Base-by-base conservation (phyloP, 352 stramenopile genomes). In the Pythium monospermum region DNA sequence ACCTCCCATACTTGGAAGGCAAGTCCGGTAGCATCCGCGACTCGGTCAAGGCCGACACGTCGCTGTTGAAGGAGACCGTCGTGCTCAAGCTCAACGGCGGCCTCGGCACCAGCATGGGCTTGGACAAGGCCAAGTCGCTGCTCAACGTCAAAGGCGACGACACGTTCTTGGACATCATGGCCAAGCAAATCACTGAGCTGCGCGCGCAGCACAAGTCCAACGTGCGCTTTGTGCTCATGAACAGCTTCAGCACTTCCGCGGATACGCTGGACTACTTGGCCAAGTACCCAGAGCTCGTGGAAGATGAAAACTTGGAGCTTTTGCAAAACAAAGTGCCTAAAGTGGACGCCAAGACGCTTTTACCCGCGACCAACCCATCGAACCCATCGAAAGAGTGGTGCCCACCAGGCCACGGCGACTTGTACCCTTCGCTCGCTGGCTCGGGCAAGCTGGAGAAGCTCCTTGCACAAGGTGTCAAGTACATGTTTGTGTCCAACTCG, bases 291-390 rank as follows among this genome's bases (percentile, higher is more conserved):
- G 83, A 94, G 65, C 71, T 99, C 32, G 78, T 93, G 18, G 86
- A 88, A 33, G 96, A 99, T 63, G 83, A 96, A 35, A 94, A 96
- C 54, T 75, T 99, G 18, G 96, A 99, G 82, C 92, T 99, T 59
- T 63, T 99, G 45, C 96, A 99, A 76, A 98, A 98, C 75, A 99
- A 99, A 80, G 95, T 98, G 37, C 94, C 94, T 28, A 98, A 98
- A 73, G 70, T 98, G 21, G 77, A 97, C 76, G 90, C 87, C 15
- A 76, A 64, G 37, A 98, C 87, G 19, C 71, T 94, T 40, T 63
- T 65, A 53, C 83, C 83, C 13, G 83, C 83, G 32, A 74, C 64
- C 26, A 79, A 72, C 54, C 41, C 53, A 33, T 19, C 66, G 16
- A 90, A 91, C 69, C 59, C 75, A 21, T 79, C 71, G 26, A 94